phyloP scores from a whole-genome alignment of 306 rosid species.

The Cicer bijugum region DNA sequence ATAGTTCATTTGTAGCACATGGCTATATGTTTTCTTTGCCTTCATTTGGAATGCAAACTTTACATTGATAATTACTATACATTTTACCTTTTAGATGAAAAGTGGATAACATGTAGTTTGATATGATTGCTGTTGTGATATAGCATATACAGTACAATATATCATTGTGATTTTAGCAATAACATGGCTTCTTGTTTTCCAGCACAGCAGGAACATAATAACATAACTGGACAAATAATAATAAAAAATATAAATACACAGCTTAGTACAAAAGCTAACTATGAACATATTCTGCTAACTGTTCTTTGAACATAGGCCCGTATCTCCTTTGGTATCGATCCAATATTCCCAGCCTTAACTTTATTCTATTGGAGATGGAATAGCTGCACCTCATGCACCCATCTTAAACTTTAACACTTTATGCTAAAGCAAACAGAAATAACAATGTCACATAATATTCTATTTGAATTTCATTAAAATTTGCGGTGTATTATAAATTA shows the following conservation, averaged over 20 bases:
- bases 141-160: neutral
- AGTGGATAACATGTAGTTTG: neutral
- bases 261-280: slow-evolving; percentile 13
- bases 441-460: neutral
- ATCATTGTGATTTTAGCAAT: slow-evolving; percentile 1
- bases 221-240: neutral
- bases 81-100: slow-evolving; percentile 22
- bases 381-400: slow-evolving; percentile 16
- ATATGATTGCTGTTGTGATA: neutral
- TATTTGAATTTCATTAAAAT: neutral
- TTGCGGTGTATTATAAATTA: slow-evolving; percentile 34
- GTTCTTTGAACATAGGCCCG: neutral
- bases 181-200: neutral
- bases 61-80: neutral
- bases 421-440: slow-evolving; percentile 42
- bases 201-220: neutral
- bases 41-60: neutral
- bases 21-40: neutral
- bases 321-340: slow-evolving; percentile 41
- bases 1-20: neutral
- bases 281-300: slow-evolving; percentile 44
- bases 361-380: slow-evolving; percentile 27
- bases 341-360: neutral
- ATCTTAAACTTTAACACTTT: slow-evolving; percentile 12
- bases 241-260: neutral